Evolutionary conservation across 108 stramenopile genomes (phyloP), one percentile per base, ranked within the genome.

Genomic region (Nitzschia sp.): DNA sequence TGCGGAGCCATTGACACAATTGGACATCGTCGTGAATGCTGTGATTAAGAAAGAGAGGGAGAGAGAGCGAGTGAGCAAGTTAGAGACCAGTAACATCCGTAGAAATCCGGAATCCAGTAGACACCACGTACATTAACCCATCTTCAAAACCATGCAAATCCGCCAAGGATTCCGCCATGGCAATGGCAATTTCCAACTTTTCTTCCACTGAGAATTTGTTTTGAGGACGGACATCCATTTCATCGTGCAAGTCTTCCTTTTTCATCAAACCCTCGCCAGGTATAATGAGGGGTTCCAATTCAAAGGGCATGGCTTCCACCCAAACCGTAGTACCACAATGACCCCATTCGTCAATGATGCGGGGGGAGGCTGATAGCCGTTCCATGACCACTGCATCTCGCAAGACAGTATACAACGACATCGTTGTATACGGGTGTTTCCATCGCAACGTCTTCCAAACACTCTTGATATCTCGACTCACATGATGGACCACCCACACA

Each of bases 1-100:
- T 80, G 11, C 68, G 69, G 20, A 93, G 63, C 87, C 87, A 90
- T 68, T 93, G 92, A 51, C 83, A 86, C n/a, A 86, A 76, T 71
- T 90, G 89, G 9, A 90, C 73, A 41, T 91, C 90, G 51, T 87
- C 87, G 52, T 88, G 87, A 14, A 88, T 80, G 59, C 84, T 88
- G 40, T 26, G 3, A 12, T 10, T 14, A 14, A 46, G 14, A 12
- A 10, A 54, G 53, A 54, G 53, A 54, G 6, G 15, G 60, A 10
- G 2, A 62, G 8, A 0, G 17, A 44, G 20, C 15, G 7, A 41
- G 10, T 41, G 0, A 19, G 14, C 10, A 22, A 10, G 7, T 21
- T n/a, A n/a, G n/a, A n/a, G n/a, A n/a, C n/a, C n/a, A 54, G 53
- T 21, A 11, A 19, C 19, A 22, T 54, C 22, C n/a, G n/a, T n/a